Evolutionary conservation across 208 protist species (phyloP), one percentile per base, ranked within the genome.

Genomic region (Porcisia hertigi): DNA sequence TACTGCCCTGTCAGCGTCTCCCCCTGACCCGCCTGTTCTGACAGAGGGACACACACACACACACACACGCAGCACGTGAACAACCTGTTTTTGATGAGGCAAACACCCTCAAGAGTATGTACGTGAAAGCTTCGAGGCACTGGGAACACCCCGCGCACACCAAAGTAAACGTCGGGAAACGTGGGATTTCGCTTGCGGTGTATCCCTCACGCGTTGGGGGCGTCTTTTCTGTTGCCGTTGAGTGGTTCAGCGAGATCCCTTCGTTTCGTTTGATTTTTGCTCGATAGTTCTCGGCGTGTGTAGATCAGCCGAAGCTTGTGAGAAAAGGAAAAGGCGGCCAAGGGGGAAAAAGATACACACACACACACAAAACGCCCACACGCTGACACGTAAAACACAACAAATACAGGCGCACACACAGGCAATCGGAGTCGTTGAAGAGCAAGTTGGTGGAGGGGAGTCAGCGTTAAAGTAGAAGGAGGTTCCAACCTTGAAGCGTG

Each of bases 181-280:
- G 5, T 1, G 62, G 20, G 7, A 20, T 47, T 20, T 49, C 20
- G 7, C 36, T 41, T 52, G 6, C 18, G 41, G 36, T 45, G 62
- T 34, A 30, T 25, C 62, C 7, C 41, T 47, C 62, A 25, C 62
- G 62, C 20, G 23, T 49, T n/a, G n/a, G n/a, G n/a, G n/a, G 9
- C 9, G 3, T 49, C 9, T 49, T 49, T 49, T 49, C 45, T 49
- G 45, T 9, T 47, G 6, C 1, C 2, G 36, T 18, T 18, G 7
- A n/a, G 62, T 78, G 30, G 18, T 59, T 55, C 20, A 45, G 25
- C 41, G 43, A 14, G 36, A 65, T 60, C n/a, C 70, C 43, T 73
- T 74, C 30, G 65, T 57, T 79, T 62, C 57, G 45, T 30, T 75
- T 23, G 25, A 70, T 59, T 75, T 1, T 25, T 36, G 69, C 36